phyloP scores from a whole-genome alignment of 1,284 basidiomycete species.

The Crepidotus sp. region DNA sequence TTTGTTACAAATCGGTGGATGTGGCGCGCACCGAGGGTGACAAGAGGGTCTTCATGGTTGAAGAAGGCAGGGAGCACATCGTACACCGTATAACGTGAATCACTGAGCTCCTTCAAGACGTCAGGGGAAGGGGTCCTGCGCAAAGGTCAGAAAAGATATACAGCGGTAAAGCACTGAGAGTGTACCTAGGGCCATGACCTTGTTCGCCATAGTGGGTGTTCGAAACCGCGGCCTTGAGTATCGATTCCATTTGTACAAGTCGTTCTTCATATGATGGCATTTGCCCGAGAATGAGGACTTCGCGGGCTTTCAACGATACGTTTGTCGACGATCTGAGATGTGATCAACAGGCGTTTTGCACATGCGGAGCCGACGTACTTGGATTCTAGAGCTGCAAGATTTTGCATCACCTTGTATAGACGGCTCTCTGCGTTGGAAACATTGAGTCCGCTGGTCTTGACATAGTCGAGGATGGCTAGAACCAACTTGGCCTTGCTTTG shows the following conservation, averaged over 20 bases:
- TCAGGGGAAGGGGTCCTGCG: constrained; percentile 73
- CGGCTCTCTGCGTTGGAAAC: constrained; percentile 65
- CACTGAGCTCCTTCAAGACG: constrained; percentile 86
- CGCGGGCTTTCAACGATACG: constrained; percentile 92
- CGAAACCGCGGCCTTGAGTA: constrained; percentile 83
- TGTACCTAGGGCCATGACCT: constrained; percentile 53
- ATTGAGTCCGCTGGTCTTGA: constrained; percentile 71
- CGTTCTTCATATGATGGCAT: constrained; percentile 98
- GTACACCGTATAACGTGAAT: constrained; percentile 95
- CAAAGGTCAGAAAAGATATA: constrained; percentile 4
- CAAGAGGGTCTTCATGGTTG: constrained; percentile 75
- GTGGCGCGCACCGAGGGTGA: constrained; percentile 65
- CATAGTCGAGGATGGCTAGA: constrained; percentile 78
- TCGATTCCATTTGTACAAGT: constrained; percentile 86
- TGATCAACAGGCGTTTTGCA: background rate
- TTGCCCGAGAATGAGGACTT: constrained; percentile 92
- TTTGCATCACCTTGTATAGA: constrained; percentile 67
- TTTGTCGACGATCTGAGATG: constrained; percentile 66
- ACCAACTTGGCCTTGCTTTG: constrained; percentile 89
- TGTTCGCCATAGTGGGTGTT: constrained; percentile 86
- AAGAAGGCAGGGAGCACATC: constrained; percentile 98
- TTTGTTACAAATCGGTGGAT: background rate
- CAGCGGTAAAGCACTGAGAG: constrained; percentile 4
- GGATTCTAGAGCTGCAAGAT: constrained; percentile 79
- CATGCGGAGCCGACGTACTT: constrained; percentile 41